Percentiles rank a stretch among this genome's conserved stretches.
phyloP scores from a whole-genome alignment of 768 basidiomycete species.

The Macrolepiota fuliginosa region DNA sequence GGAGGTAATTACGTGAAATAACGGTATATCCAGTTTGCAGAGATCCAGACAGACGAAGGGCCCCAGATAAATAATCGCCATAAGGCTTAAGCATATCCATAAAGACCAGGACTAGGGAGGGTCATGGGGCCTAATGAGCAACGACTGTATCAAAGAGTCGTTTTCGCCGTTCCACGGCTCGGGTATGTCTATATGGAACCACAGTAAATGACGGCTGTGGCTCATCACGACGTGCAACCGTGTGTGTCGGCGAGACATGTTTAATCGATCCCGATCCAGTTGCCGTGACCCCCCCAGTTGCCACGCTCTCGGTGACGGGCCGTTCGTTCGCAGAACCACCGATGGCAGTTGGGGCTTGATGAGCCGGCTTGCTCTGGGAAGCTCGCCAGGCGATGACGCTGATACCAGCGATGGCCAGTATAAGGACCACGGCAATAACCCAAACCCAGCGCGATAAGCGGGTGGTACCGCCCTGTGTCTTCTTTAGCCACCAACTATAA shows the following conservation, averaged over 20 bases:
- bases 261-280: neutral
- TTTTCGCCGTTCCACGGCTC: slow-evolving; percentile 3
- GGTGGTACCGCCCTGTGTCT: slow-evolving; percentile 54
- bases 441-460: slow-evolving; percentile 67
- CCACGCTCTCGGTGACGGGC: neutral
- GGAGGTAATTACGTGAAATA: neutral
- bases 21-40: neutral
- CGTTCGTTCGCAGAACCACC: slow-evolving; percentile 11
- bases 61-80: neutral
- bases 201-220: neutral
- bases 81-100: slow-evolving; percentile 12
- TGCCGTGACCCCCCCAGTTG: neutral
- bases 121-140: slow-evolving; percentile 7
- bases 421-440: slow-evolving; percentile 57
- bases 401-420: slow-evolving; percentile 52
- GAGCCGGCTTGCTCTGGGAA: slow-evolving; percentile 45
- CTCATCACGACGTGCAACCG: slow-evolving; percentile 7
- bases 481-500: slow-evolving; percentile 61
- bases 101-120: neutral
- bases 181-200: neutral
- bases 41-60: neutral
- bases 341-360: slow-evolving; percentile 45
- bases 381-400: slow-evolving; percentile 60
- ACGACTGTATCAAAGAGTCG: slow-evolving; percentile 10
- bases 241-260: slow-evolving; percentile 11